phyloP scores from a whole-genome alignment of 2,329 filamentous ascomycete genomes.

The Dactylellina leptospora region DNA sequence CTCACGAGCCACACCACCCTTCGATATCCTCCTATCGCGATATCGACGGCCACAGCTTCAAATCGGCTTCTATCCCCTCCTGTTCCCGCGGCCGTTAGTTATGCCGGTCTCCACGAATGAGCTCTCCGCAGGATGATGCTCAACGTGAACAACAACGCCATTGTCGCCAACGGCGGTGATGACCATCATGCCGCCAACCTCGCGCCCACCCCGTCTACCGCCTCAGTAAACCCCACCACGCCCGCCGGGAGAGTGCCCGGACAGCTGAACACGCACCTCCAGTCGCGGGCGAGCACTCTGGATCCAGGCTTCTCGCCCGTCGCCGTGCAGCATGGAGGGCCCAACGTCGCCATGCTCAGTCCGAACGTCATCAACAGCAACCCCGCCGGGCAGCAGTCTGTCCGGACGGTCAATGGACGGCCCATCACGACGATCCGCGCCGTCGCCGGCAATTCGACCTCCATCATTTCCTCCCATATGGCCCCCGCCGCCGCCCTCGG shows the following conservation, averaged over 20 bases:
- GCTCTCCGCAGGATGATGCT: slow-evolving; percentile 30
- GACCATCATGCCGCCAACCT: background rate
- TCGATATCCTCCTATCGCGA: too few species aligned
- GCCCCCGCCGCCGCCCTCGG: slow-evolving; percentile 15
- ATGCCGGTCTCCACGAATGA: slow-evolving; percentile 23
- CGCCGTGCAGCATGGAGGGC: slow-evolving; percentile 1
- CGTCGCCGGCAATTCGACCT: slow-evolving; percentile 31
- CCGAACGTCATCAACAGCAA: slow-evolving; percentile 20
- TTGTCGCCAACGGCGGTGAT: slow-evolving; percentile 10
- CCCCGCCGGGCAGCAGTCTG: background rate
- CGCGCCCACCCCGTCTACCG: slow-evolving; percentile 13
- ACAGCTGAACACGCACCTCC: slow-evolving; percentile 44
- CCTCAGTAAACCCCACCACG: background rate
- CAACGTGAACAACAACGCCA: slow-evolving; percentile 31
- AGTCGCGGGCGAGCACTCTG: slow-evolving; percentile 39
- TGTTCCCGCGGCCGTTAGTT: slow-evolving; percentile 20
- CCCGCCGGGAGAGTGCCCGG: slow-evolving; percentile 21
- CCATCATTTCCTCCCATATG: slow-evolving; percentile 10
- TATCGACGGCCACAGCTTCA: background rate
- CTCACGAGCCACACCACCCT: too few species aligned
- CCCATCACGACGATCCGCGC: slow-evolving; percentile 49
- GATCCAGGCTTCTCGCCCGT: slow-evolving; percentile 10
- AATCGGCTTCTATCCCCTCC: too few species aligned
- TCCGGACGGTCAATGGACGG: slow-evolving; percentile 40
- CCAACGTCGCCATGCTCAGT: slow-evolving; percentile 7